These are phyloP conservation scores for Pseudozyma pruni DNA, from an alignment of 1,284 basidiomycete species.

Conservation along the genomic window DNA sequence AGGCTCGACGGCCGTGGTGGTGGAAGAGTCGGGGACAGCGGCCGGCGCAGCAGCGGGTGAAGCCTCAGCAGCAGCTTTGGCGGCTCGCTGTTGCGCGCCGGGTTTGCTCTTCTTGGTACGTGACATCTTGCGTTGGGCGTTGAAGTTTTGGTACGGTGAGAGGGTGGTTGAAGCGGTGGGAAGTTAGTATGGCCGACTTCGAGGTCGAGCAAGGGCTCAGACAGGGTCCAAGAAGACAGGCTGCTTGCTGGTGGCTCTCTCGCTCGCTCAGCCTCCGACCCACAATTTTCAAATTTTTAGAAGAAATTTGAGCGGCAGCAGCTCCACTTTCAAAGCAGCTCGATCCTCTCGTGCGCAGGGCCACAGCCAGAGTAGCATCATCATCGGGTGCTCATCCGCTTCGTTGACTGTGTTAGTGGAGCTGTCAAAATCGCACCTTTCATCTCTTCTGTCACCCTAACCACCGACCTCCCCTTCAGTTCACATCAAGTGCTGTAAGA, in stretches of 20 bases:
- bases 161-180: background rate
- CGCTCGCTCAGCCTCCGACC: background rate
- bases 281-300: constrained; percentile 30
- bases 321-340: constrained; percentile 23
- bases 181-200: background rate
- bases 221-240: constrained; percentile 13
- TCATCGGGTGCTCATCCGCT: constrained; percentile 2
- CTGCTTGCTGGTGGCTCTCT: background rate
- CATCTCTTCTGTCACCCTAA: background rate
- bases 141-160: background rate
- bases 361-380: constrained; percentile 1
- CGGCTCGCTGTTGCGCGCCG: constrained; percentile 5
- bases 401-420: background rate
- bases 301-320: constrained; percentile 17
- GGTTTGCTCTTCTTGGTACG: constrained; percentile 38
- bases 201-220: background rate
- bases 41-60: background rate
- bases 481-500: background rate
- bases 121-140: constrained; percentile 13
- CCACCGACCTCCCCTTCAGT: background rate
- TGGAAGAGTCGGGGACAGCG: background rate
- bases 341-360: constrained; percentile 10
- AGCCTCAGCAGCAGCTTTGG: constrained; percentile 5
- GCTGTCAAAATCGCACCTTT: background rate
- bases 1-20: background rate